Base-by-base conservation (phyloP, 2,329 filamentous ascomycete genomes). In the Huntiella savannae region DNA sequence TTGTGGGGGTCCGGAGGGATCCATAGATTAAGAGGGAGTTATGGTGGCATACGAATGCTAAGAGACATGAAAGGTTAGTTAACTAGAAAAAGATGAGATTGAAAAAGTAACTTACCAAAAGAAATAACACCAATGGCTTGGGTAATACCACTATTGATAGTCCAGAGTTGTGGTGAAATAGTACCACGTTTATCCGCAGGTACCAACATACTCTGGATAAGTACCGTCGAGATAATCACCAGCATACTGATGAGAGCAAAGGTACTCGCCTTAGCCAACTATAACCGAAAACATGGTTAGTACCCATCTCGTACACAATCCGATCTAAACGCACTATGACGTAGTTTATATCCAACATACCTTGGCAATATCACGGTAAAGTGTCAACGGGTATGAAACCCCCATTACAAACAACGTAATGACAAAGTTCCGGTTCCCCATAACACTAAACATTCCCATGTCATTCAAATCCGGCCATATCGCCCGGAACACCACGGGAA, bases 21-120 rank as follows among this genome's bases (percentile, higher is more conserved):
- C 88, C 88, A 63, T 98, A 98, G 59, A 98, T 98, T 47, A 98
- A 71, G 50, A 98, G 79, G 44, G 85, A 93, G 65, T 98, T 98
- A 66, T 98, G 91, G 59, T 98, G 75, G 60, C 75, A 79, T 52
- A 79, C 75, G 52, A 79, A 79, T 43, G 75, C 75, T 64, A 49
- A 17, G 37, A 15, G n/a, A 19, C 3, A 16, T 45, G n/a, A 35
- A 16, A 15, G 28, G 33, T n/a, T 33, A 43, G 17, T 37, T 40
- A 15, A 37, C 48, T 17, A 41, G 15, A 15, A 40, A 40, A 16
- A 41, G 6, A 22, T 11, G 17, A 34, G 48, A 40, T 6, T 28
- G 22, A 28, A 28, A 28, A 28, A 28, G 8, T 32, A 36, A 55
- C 72, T 40, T 68, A 91, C 83, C 87, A 60, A 98, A 98, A 4